Percentiles rank a stretch among this genome's conserved stretches.
phyloP scores from a whole-genome alignment of 208 protist genomes.

The Phytomonas francai region DNA sequence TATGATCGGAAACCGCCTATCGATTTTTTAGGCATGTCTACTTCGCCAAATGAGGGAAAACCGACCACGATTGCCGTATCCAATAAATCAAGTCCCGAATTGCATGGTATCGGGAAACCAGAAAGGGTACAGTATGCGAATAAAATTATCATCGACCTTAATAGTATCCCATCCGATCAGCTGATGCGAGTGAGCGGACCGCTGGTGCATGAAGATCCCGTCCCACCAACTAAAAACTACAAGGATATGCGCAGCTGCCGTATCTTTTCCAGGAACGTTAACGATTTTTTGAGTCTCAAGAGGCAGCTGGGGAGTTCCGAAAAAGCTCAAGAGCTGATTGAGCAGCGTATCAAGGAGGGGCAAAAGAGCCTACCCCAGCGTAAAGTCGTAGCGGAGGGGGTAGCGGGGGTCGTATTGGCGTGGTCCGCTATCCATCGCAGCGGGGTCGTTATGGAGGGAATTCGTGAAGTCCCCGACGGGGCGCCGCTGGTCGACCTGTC shows the following conservation, averaged over 20 bases:
- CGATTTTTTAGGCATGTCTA: slow-evolving; percentile 40
- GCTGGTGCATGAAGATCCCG: slow-evolving; percentile 35
- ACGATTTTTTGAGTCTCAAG: slow-evolving; percentile 48
- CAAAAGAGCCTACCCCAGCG: slow-evolving; percentile 11
- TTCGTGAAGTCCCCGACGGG: slow-evolving; percentile 14
- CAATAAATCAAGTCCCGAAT: neutral
- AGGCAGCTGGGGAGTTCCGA: slow-evolving; percentile 33
- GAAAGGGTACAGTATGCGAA: slow-evolving; percentile 24
- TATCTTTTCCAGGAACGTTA: slow-evolving; percentile 53
- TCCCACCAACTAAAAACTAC: slow-evolving; percentile 45
- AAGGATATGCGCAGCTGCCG: slow-evolving; percentile 77
- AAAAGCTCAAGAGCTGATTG: slow-evolving; percentile 36
- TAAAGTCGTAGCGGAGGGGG: slow-evolving; percentile 28
- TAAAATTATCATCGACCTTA: slow-evolving; percentile 62
- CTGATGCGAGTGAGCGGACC: slow-evolving; percentile 41
- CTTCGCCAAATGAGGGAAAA: neutral
- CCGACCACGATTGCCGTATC: neutral
- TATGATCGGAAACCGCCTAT: slow-evolving; percentile 51
- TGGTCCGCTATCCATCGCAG: slow-evolving; percentile 77
- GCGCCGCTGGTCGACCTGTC: slow-evolving; percentile 7
- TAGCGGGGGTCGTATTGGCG: slow-evolving; percentile 41
- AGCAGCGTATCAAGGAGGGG: slow-evolving; percentile 20
- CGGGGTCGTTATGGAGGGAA: slow-evolving; percentile 48
- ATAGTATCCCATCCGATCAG: slow-evolving; percentile 39
- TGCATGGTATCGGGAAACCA: slow-evolving; percentile 1